Base-by-base conservation (phyloP, 2,329 filamentous ascomycete genomes). In the Teratosphaeria nubilosa region DNA sequence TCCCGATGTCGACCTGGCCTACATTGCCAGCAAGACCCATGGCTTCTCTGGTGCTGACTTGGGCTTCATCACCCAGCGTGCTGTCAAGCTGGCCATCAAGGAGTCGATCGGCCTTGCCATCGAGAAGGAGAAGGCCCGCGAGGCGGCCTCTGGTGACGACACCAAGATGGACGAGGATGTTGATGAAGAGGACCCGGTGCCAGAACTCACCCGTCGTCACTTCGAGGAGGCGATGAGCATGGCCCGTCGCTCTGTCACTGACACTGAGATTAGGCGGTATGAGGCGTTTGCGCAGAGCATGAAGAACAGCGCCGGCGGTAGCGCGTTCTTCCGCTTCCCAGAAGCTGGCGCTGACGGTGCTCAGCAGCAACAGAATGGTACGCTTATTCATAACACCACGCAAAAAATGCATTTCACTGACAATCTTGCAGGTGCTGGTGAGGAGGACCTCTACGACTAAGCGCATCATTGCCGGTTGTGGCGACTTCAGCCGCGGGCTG, bases 31-130 rank as follows among this genome's bases (percentile, higher is more conserved):
- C 77, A 95, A 95, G 83, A 99, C 94, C 5, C 91, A 99, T 78
- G 94, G 94, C 63, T 99, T 97, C 85, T 97, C 94, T 58, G 94
- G 94, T 91, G 94, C 94, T 71, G 94, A 99, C 88, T 83, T 99
- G 74, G 94, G 94, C 63, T 99, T 97, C 80, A 91, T 99, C 73
- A 96, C 94, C 25, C 94, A 99, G 80, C 91, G 94, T 75, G 94
- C 94, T 56, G 94, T 96, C 81, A 99, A 99, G 86, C 86, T 97
- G 71, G 94, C 94, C 68, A 99, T 99, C 80, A 99, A 99, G 84
- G 87, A 99, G 80, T 86, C 92, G 31, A 99, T 99, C 69, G 80
- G 85, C 20, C 73, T 82, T 53, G 92, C 97, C 62, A 97, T 99
- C 67, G 89, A 95, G 77, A 88, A 90, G 66, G 81, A 82, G 71